Evolutionary conservation across 257 asterid genomes (phyloP).

Genomic region (Craterostigma plantagineum): DNA sequence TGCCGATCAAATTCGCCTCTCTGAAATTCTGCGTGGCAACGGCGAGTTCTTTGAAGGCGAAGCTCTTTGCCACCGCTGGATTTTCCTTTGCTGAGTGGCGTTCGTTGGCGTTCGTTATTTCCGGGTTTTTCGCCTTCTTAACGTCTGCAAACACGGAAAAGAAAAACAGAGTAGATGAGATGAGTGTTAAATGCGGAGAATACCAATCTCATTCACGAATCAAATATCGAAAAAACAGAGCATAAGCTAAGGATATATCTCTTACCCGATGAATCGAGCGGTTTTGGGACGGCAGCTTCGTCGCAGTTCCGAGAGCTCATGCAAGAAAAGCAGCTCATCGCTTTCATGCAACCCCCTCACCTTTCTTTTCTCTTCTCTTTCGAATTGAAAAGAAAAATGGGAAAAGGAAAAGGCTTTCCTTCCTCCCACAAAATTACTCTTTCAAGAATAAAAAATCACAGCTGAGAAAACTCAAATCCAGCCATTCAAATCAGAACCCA

Average conservation of each 20-base stretch:
- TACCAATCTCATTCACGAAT: neutral
- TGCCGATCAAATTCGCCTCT: constrained; percentile 29
- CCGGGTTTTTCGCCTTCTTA: constrained; percentile 5
- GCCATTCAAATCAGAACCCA: no score
- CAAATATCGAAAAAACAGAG: no score
- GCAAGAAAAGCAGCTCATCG: constrained; percentile 48
- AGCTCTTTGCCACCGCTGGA: constrained; percentile 25
- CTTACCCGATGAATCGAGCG: constrained; percentile 27
- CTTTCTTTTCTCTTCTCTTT: constrained; percentile 1
- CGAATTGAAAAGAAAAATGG: no score
- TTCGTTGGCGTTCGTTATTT: no score
- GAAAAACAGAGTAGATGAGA: no score
- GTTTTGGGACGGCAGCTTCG: constrained; percentile 17
- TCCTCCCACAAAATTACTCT: no score
- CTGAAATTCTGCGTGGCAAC: constrained; percentile 27
- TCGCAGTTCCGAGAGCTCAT: constrained; percentile 18
- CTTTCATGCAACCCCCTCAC: neutral
- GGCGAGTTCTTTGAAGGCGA: constrained; percentile 28
- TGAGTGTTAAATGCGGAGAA: neutral
- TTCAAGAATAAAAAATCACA: no score
- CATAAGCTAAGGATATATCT: no score
- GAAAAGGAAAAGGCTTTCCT: no score
- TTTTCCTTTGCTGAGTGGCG: no score
- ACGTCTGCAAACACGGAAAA: constrained; percentile 5
- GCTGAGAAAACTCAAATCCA: no score